Evolutionary conservation across 352 stramenopile species (phyloP).

Genomic region (Phytopythium vexans): DNA sequence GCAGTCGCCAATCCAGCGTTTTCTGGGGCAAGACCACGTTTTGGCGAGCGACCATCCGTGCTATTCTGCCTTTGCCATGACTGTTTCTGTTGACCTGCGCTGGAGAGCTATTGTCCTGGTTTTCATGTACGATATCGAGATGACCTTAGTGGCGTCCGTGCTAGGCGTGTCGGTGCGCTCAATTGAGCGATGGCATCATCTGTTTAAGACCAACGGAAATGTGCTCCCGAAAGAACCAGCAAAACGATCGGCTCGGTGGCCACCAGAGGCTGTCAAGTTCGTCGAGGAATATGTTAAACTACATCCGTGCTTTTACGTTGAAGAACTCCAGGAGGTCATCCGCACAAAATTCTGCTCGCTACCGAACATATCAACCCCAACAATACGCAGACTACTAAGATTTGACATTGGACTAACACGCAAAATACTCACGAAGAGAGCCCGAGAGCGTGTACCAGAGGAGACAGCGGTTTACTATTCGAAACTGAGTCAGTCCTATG

Average conservation of each 20-base stretch:
- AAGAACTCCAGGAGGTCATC: constrained; percentile 2
- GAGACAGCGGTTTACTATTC: constrained; percentile 8
- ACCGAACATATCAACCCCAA: background rate
- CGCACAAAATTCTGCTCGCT: constrained; percentile 1
- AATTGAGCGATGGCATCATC: constrained; percentile 4
- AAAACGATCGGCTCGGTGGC: background rate
- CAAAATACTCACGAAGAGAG: constrained; percentile 6
- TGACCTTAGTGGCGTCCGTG: constrained; percentile 1
- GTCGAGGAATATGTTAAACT: constrained; percentile 6
- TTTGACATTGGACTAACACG: constrained; percentile 6
- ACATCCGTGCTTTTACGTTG: constrained; percentile 7
- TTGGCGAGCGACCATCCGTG: no score
- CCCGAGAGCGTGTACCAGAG: background rate
- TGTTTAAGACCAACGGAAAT: background rate
- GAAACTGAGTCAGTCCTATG: constrained; percentile 7
- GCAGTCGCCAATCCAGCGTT: no score
- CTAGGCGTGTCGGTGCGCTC: constrained; percentile 3
- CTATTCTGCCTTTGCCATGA: background rate
- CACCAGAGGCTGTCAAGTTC: constrained; percentile 1
- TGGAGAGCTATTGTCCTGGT: constrained; percentile 4
- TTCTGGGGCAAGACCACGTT: no score
- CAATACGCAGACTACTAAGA: constrained; percentile 1
- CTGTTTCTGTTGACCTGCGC: constrained; percentile 1
- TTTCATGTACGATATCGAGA: constrained; percentile 4
- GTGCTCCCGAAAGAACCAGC: background rate